A percentile compares a stretch with the other conserved stretches of the same genome.
Conservation (phyloP, 257 asterid genomes). For the Solanum peruvianum region DNA sequence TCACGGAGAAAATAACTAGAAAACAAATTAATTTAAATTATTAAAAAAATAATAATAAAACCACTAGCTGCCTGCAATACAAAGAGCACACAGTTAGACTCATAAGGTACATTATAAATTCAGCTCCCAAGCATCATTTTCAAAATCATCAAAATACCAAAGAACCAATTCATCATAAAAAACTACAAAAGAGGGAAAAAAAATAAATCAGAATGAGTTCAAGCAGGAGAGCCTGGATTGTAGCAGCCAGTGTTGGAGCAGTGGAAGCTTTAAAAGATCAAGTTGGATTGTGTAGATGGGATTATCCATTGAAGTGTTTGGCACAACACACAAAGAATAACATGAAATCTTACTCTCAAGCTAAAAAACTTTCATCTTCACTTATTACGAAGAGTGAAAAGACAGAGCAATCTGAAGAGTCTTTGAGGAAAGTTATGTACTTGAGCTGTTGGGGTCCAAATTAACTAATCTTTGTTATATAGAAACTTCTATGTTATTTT, state of each 20-base stretch:
- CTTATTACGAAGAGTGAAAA: not conserved
- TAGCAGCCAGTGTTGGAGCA: constrained; percentile 9
- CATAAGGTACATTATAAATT: not conserved
- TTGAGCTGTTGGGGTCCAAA: constrained; percentile 25
- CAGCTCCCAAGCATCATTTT: not conserved
- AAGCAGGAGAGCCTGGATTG: constrained; percentile 14
- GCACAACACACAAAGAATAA: constrained; percentile 10
- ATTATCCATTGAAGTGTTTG: not conserved
- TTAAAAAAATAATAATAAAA: not conserved
- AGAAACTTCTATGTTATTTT: not conserved
- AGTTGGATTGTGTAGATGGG: constrained; percentile 14
- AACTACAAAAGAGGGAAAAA: not conserved
- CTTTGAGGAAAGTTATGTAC: constrained; percentile 14
- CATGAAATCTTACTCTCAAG: not conserved
- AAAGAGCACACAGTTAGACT: not conserved
- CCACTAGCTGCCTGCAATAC: not conserved
- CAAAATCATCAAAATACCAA: not conserved
- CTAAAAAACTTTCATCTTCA: constrained; percentile 2
- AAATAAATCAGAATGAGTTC: constrained; percentile 4
- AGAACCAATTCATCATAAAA: not conserved
- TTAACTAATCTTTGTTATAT: not conserved
- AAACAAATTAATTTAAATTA: not conserved
- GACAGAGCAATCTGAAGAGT: constrained; percentile 4
- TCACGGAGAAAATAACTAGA: not conserved
- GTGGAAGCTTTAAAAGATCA: constrained; percentile 16